phyloP scores from a whole-genome alignment of 345 rosid species.

The Linum tenue region DNA sequence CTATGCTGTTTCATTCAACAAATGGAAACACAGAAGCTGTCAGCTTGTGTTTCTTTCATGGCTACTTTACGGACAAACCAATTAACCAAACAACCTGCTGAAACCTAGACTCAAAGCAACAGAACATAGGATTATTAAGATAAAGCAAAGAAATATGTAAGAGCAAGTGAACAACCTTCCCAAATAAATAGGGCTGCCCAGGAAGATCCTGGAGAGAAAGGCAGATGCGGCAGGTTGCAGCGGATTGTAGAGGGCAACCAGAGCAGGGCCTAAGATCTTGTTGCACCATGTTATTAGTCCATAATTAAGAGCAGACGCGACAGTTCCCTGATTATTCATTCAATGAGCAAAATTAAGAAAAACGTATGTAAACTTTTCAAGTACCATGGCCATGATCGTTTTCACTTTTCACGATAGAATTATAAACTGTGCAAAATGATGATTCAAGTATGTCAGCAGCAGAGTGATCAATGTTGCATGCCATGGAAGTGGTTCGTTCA shows the following conservation, averaged over 20 bases:
- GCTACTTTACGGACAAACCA: neutral
- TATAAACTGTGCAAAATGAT: too few relatives aligned
- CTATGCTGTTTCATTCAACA: constrained; percentile 33
- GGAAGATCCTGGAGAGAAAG: constrained; percentile 72
- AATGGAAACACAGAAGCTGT: neutral
- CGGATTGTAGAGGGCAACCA: constrained; percentile 94
- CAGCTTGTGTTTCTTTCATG: neutral
- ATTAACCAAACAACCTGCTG: neutral
- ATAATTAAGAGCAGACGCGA: constrained; percentile 85
- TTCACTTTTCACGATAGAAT: too few relatives aligned
- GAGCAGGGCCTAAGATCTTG: constrained; percentile 87
- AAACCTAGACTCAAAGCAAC: neutral
- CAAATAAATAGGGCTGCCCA: constrained; percentile 81
- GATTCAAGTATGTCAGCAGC: too few relatives aligned
- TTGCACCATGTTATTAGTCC: constrained; percentile 95
- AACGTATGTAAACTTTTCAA: neutral
- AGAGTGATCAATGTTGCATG: too few relatives aligned
- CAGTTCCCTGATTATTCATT: constrained; percentile 40
- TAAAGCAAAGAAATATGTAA: neutral
- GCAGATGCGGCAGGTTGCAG: constrained; percentile 94
- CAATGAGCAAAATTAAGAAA: neutral
- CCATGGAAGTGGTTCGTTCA: too few relatives aligned
- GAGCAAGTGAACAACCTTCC: constrained; percentile 53
- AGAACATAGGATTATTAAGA: neutral
- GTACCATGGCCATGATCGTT: neutral